Percentiles rank a stretch among this genome's conserved stretches.
These are phyloP conservation scores for Botrytis fragariae DNA, from an alignment of 2,329 filamentous ascomycete species.

Conservation along the genomic window DNA sequence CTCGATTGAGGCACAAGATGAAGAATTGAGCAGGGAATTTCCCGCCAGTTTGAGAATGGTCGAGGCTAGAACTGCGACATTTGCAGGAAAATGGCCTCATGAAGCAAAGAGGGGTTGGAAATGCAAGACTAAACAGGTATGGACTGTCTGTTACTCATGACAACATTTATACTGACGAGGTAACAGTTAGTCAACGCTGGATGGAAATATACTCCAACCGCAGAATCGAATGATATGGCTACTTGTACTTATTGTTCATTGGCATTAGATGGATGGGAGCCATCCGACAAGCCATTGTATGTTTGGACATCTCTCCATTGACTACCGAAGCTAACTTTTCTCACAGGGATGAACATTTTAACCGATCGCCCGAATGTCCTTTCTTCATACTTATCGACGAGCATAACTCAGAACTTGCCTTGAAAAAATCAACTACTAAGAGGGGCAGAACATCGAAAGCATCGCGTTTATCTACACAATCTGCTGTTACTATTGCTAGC, in stretches of 20 bases:
- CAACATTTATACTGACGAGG: conserved; percentile 27
- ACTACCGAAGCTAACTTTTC: neutral
- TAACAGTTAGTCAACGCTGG: conserved; percentile 80
- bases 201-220: conserved; percentile 87
- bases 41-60: conserved; percentile 70
- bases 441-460: conserved; percentile 64
- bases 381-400: conserved; percentile 73
- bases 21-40: conserved; percentile 66
- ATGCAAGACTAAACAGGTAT: conserved; percentile 82
- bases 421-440: conserved; percentile 54
- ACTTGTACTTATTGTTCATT: conserved; percentile 89
- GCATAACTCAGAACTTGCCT: conserved; percentile 45
- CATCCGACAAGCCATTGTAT: conserved; percentile 82
- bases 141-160: conserved; percentile 23
- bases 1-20: conserved; percentile 59
- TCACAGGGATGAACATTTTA: conserved; percentile 86
- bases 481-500: conserved; percentile 50
- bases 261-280: conserved; percentile 92
- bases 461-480: conserved; percentile 63
- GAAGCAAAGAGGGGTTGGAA: conserved; percentile 85
- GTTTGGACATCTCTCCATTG: conserved; percentile 37
- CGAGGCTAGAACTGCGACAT: conserved; percentile 78
- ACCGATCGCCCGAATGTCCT: conserved; percentile 72
- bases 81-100: conserved; percentile 83
- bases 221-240: conserved; percentile 82